phyloP scores from a whole-genome alignment of 164 flowering plant genomes.

The Stephania yunnanensis region DNA sequence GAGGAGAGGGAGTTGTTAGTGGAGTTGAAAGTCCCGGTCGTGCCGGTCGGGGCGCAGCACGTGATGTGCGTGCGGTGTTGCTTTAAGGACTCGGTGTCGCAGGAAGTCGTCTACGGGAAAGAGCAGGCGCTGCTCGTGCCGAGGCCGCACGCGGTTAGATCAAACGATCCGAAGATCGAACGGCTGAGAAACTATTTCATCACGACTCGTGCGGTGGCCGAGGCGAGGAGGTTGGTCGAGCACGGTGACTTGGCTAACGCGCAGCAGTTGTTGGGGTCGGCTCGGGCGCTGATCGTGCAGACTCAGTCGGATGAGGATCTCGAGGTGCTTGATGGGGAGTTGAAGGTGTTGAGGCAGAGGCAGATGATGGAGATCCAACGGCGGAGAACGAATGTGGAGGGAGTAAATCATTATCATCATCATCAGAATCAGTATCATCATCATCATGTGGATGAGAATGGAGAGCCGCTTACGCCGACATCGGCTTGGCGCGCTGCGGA shows the following conservation, averaged over 20 bases:
- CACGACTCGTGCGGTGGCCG: constrained; percentile 64
- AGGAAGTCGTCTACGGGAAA: constrained; percentile 38
- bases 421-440: too few species aligned
- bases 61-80: constrained; percentile 51
- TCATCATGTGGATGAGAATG: constrained; percentile 41
- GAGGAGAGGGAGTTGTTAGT: constrained; percentile 78
- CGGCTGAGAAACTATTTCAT: constrained; percentile 59
- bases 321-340: constrained; percentile 48
- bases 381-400: constrained; percentile 18
- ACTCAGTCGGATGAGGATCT: constrained; percentile 50
- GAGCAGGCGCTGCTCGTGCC: constrained; percentile 55
- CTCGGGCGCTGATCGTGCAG: constrained; percentile 60
- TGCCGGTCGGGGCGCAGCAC: constrained; percentile 42
- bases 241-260: constrained; percentile 49
- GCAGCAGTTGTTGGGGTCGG: constrained; percentile 54
- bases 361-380: constrained; percentile 32
- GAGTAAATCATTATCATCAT: not conserved
- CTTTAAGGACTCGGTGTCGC: constrained; percentile 63
- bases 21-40: constrained; percentile 52
- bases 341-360: constrained; percentile 56
- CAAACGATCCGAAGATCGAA: constrained; percentile 45
- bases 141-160: constrained; percentile 39
- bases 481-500: constrained; percentile 98
- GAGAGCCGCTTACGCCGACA: constrained; percentile 85
- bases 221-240: constrained; percentile 54